Evolutionary conservation across 2,329 filamentous ascomycete species (phyloP).

Genomic region (Ceratocystis destructans): DNA sequence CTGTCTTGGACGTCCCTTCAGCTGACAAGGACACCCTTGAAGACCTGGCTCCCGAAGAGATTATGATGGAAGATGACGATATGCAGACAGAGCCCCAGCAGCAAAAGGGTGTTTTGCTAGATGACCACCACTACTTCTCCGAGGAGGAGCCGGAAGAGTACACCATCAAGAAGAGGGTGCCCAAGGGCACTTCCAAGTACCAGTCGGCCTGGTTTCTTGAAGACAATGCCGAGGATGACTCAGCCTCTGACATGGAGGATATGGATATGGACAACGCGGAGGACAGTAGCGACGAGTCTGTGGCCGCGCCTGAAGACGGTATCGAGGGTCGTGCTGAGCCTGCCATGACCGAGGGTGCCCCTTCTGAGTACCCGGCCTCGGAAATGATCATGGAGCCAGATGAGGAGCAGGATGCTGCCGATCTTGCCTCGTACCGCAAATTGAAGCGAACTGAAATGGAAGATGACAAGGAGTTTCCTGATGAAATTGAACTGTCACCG

Average conservation of each 20-base stretch:
- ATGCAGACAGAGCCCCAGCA: conserved; percentile 30
- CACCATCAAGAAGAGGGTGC: conserved; percentile 56
- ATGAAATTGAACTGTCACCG: conserved; percentile 89
- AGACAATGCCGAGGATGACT: conserved; percentile 65
- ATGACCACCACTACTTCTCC: conserved; percentile 96
- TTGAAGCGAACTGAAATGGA: conserved; percentile 67
- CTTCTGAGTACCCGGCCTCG: conserved; percentile 84
- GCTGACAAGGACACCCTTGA: conserved; percentile 72
- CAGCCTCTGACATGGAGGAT: conserved; percentile 61
- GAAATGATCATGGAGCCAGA: conserved; percentile 81
- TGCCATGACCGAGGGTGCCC: conserved; percentile 57
- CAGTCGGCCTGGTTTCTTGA: conserved; percentile 87
- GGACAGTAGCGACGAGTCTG: conserved; percentile 41
- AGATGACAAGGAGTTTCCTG: conserved; percentile 89
- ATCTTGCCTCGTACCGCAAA: conserved; percentile 68
- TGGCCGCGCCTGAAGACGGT: conserved; percentile 67
- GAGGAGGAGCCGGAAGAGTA: conserved; percentile 60
- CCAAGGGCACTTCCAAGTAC: conserved; percentile 84
- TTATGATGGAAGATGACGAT: conserved; percentile 53
- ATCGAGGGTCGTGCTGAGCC: conserved; percentile 53
- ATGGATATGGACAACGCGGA: conserved; percentile 46
- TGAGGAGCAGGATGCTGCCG: conserved; percentile 63
- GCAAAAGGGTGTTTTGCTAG: conserved; percentile 78
- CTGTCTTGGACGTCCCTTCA: conserved; percentile 55
- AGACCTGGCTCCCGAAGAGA: conserved; percentile 75